A percentile compares a stretch with the other conserved stretches of the same genome.
phyloP scores from a whole-genome alignment of 73 alveolate species.

The Paramecium primaurelia region DNA sequence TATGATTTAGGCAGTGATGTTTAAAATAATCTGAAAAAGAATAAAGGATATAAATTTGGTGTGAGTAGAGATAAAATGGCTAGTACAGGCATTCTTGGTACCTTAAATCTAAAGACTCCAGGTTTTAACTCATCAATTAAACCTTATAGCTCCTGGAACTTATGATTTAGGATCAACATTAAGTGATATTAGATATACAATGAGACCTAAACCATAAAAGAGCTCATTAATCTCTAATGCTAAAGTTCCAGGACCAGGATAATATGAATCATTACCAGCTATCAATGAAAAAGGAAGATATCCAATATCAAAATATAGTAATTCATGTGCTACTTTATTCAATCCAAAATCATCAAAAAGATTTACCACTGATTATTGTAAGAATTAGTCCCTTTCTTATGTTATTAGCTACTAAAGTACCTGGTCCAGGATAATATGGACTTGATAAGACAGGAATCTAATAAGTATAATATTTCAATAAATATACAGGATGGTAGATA shows the following conservation, averaged over 20 bases:
- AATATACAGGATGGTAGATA: slow-evolving; percentile 60
- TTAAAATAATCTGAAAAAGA: not conserved
- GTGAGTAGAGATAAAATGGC: slow-evolving; percentile 47
- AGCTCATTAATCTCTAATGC: slow-evolving; percentile 8
- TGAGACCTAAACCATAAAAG: slow-evolving; percentile 35
- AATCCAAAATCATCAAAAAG: slow-evolving; percentile 68
- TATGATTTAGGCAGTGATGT: not conserved
- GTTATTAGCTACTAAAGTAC: slow-evolving; percentile 31
- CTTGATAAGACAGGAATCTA: slow-evolving; percentile 51
- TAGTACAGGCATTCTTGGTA: slow-evolving; percentile 24
- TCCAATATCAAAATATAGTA: slow-evolving; percentile 63
- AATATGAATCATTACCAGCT: slow-evolving; percentile 72
- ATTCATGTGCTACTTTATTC: slow-evolving; percentile 64
- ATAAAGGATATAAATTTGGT: slow-evolving; percentile 25
- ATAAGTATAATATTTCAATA: not conserved
- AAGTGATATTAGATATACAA: slow-evolving; percentile 41
- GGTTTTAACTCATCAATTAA: not conserved
- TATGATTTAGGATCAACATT: slow-evolving; percentile 4
- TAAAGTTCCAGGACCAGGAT: slow-evolving; percentile 77
- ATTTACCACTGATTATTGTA: slow-evolving; percentile 54
- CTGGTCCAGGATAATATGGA: slow-evolving; percentile 76
- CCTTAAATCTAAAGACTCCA: slow-evolving; percentile 19
- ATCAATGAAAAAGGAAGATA: slow-evolving; percentile 66
- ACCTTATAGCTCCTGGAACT: slow-evolving; percentile 28
- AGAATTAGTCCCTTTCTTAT: not conserved